Percentiles rank a stretch among this genome's conserved stretches.
Evolutionary conservation across 2,329 filamentous ascomycete species (phyloP).

Genomic region (Fusarium camptoceras): DNA sequence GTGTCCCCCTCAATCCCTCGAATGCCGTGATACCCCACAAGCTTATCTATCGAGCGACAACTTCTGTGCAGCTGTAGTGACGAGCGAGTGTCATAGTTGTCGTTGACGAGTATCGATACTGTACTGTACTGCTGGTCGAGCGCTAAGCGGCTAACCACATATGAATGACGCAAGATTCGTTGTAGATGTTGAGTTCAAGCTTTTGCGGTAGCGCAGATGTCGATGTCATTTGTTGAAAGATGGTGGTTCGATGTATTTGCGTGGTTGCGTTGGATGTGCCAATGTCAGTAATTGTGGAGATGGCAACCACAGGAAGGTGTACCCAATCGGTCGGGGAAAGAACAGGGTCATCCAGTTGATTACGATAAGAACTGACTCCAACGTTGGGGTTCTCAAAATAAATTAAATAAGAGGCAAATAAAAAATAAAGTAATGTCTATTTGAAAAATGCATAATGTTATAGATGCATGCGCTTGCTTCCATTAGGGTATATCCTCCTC

Average conservation of each 20-base stretch:
- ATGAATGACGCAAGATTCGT: not conserved
- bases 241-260: not conserved
- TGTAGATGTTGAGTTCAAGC: not conserved
- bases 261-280: not conserved
- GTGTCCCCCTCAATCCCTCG: conserved; percentile 6
- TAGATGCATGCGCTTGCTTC: not conserved
- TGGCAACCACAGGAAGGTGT: not conserved
- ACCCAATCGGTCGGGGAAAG: not conserved
- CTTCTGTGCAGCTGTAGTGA: not conserved
- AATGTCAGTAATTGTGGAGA: conserved; percentile 6
- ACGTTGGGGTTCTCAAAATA: not conserved
- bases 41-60: not conserved
- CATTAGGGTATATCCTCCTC: not conserved
- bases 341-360: not conserved
- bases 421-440: not conserved
- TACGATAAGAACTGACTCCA: not conserved
- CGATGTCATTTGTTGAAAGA: not conserved
- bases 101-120: not conserved
- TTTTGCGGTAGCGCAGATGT: not conserved
- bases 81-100: not conserved
- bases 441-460: not conserved
- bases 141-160: not conserved
- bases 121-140: not conserved
- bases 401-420: not conserved
- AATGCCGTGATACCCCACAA: conserved; percentile 7